These are phyloP conservation scores for Dorcoceras hygrometricum DNA, from an alignment of 257 asterid species.

Conservation along the genomic window DNA sequence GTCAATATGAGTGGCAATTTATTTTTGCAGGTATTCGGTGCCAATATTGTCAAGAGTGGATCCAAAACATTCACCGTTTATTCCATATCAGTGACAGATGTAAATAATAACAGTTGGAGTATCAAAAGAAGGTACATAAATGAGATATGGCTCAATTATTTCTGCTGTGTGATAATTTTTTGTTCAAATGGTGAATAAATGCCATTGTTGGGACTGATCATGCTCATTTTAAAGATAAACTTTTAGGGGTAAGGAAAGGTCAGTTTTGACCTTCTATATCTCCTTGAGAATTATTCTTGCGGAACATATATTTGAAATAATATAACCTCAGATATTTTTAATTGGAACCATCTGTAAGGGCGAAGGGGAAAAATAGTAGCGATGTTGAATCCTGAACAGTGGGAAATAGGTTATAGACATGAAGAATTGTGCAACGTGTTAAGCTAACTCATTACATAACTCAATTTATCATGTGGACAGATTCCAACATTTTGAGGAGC, in stretches of 20 bases:
- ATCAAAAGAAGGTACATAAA: slow-evolving; percentile 84
- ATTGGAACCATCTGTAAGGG: not conserved
- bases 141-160: slow-evolving; percentile 19
- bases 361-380: slow-evolving; percentile 4
- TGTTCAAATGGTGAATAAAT: slow-evolving; percentile 3
- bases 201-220: slow-evolving; percentile 3
- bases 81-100: slow-evolving; percentile 78
- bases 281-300: slow-evolving; percentile 18
- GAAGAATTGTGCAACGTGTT: slow-evolving; percentile 16
- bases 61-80: slow-evolving; percentile 83
- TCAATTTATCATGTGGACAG: slow-evolving; percentile 40
- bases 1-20: slow-evolving; percentile 22
- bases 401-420: slow-evolving; percentile 4
- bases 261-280: slow-evolving; percentile 1
- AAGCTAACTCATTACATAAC: slow-evolving; percentile 22
- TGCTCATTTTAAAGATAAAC: slow-evolving; percentile 19
- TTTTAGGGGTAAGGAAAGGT: slow-evolving; percentile 1
- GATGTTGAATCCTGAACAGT: slow-evolving; percentile 6
- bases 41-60: slow-evolving; percentile 93
- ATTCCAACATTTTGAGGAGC: slow-evolving; percentile 94
- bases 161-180: not conserved
- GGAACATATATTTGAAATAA: not conserved
- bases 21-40: slow-evolving; percentile 74
- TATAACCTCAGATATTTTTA: not conserved
- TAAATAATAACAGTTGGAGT: slow-evolving; percentile 81